Evolutionary conservation across 2,329 filamentous ascomycete genomes (phyloP), one percentile per base, ranked within the genome.

Genomic region (Anisogramma anomala): DNA sequence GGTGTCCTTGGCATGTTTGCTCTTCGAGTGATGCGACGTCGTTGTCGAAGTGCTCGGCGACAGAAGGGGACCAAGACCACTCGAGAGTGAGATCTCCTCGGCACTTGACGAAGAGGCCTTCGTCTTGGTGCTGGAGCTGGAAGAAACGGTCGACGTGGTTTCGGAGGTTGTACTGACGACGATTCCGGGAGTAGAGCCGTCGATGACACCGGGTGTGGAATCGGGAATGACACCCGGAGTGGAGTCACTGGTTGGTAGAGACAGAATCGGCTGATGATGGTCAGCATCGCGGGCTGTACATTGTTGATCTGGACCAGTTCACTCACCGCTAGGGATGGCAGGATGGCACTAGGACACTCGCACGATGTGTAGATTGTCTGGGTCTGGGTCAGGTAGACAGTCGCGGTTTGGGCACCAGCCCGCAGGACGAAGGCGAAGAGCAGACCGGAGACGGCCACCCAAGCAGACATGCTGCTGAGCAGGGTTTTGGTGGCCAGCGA

Each of bases 311-410:
- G 8, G 6, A 6, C 17, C 8, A 33, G n/a, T 18, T n/a, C 3
- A 41, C 44, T 28, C 8, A 46, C 44, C 3, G 44, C 30, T n/a
- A 43, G 22, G 3, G 4, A 14, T 11, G 41, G 14, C 11, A 41
- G 23, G 19, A 43, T 2, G 5, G 41, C 33, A 3, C 31, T 33
- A 8, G 41, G 36, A 18, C 44, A 43, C 6, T 46, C 44, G n/a
- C 44, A 46, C 8, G 41, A 36, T 8, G 44, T 46, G 23, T 43
- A 46, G 23, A 46, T 39, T 3, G 41, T 43, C 20, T 46, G 44
- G 11, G 41, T 32, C 37, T 46, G 44, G 11, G 44, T 46, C 33
- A 46, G 32, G 22, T 43, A 46, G 25, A 46, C 33, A 3, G 44
- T 46, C 19, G 40, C 32, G 6, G 34, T 42, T 33, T 42, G 40